A percentile compares a stretch with the other conserved stretches of the same genome.
phyloP scores from a whole-genome alignment of 2,329 filamentous ascomycete genomes.

The Ophiostoma australiae region DNA sequence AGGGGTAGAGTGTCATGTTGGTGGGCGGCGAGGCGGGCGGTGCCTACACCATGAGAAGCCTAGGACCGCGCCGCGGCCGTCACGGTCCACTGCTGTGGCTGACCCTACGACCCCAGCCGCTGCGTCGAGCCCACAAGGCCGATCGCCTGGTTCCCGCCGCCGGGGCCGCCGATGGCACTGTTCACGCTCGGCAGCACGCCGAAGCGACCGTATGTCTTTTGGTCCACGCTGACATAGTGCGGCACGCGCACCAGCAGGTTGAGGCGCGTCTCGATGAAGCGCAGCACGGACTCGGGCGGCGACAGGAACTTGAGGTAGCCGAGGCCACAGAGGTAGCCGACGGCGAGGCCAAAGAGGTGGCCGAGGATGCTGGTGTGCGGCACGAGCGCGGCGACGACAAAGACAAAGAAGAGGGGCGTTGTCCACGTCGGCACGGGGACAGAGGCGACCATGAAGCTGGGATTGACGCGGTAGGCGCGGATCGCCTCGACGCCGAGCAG shows the following conservation, averaged over 20 bases:
- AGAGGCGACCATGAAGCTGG: slow-evolving; percentile 61
- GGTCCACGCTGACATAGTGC: slow-evolving; percentile 90
- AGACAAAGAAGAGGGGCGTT: slow-evolving; percentile 70
- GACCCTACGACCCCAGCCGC: slow-evolving; percentile 58
- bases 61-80: neutral
- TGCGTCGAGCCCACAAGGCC: slow-evolving; percentile 62
- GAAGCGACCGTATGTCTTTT: slow-evolving; percentile 91
- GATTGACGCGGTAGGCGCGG: slow-evolving; percentile 76
- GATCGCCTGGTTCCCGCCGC: slow-evolving; percentile 42
- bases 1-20: neutral
- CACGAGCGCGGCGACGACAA: slow-evolving; percentile 71
- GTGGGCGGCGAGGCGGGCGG: neutral
- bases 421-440: slow-evolving; percentile 85
- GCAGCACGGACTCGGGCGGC: slow-evolving; percentile 79
- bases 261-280: slow-evolving; percentile 83
- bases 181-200: slow-evolving; percentile 65
- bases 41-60: neutral
- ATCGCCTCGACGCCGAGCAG: slow-evolving; percentile 80
- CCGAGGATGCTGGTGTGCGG: slow-evolving; percentile 80
- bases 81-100: neutral
- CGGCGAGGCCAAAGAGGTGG: slow-evolving; percentile 73
- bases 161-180: slow-evolving; percentile 25
- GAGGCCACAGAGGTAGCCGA: slow-evolving; percentile 87
- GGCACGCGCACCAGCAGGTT: slow-evolving; percentile 79
- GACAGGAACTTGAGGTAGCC: slow-evolving; percentile 86